Evolutionary conservation across 2,329 filamentous ascomycete species (phyloP), one percentile per base, ranked within the genome.

Genomic region (Periconia sp.): DNA sequence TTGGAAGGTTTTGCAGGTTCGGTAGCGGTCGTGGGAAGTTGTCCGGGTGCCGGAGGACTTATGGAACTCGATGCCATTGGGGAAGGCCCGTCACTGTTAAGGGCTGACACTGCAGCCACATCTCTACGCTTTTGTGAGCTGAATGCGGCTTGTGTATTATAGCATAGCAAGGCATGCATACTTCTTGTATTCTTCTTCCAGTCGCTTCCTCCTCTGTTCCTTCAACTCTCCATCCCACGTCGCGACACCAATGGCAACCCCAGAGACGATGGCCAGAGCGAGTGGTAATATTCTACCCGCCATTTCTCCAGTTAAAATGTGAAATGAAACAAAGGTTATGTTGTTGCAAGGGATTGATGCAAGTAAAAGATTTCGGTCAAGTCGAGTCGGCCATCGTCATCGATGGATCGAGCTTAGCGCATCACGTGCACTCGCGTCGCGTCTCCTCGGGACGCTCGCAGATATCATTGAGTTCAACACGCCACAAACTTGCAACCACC

Each of bases 161-260:
- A 31, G 10, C n/a, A 27, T 27, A 27, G 33, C 19, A 20, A 15
- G 45, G 42, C 19, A n/a, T 30, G 41, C 58, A 5, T 60, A 73
- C 71, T 58, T 62, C 37, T 68, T 56, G 54, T 72, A 71, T 45
- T 72, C 70, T 18, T 73, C 65, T 49, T 71, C 61, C 27, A 72
- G 52, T 43, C 60, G 64, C 45, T 68, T 63, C 50, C 57, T 64
- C 50, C 63, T 57, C 44, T 70, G 70, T 48, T 66, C 62, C 48
- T 71, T 68, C 51, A 74, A 64, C 35, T 72, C 71, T 31, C 62
- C 61, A 54, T 68, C 66, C 43, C 74, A 73, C 11, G 71, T 70
- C 8, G 64, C 60, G 49, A 71, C 57, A 10, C 64, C 70, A 51
- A 70, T 73, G 15, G 65, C 63, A 14, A 74, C 58, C 5, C 72